These are phyloP conservation scores for Paramecium pentaurelia DNA, from an alignment of 73 alveolate species.

Conservation along the genomic window DNA sequence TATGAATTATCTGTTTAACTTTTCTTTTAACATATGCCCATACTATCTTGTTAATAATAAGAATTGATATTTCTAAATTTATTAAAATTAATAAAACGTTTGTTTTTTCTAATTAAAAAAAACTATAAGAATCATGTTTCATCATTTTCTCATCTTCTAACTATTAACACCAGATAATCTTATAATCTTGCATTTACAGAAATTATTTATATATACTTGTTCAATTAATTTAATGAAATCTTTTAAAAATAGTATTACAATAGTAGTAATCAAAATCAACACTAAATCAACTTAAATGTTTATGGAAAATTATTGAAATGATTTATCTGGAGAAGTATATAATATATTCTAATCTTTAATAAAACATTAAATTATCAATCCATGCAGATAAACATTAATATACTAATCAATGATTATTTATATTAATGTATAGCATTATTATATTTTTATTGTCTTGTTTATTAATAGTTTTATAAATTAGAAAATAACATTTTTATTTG, in stretches of 20 bases:
- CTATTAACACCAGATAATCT: not conserved
- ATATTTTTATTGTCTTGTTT: not conserved
- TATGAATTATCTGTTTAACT: not conserved
- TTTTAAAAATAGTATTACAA: not conserved
- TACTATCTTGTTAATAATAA: not conserved
- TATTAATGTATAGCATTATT: not conserved
- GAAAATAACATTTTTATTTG: not conserved
- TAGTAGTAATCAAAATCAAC: not conserved
- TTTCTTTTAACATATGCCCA: not conserved
- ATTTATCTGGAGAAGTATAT: not conserved
- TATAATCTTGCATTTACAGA: not conserved
- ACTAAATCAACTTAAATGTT: not conserved
- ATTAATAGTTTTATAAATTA: not conserved
- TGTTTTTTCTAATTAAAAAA: not conserved
- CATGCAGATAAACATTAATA: not conserved
- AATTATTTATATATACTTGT: not conserved
- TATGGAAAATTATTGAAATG: not conserved
- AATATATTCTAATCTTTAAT: not conserved
- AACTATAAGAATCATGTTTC: not conserved
- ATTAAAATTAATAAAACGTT: not conserved
- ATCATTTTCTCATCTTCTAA: not conserved
- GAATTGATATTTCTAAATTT: not conserved
- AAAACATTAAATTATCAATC: not conserved
- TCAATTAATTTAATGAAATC: not conserved
- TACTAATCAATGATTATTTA: not conserved